Evolutionary conservation across 352 stramenopile species (phyloP).

Genomic region (Phytopythium mirpurense): DNA sequence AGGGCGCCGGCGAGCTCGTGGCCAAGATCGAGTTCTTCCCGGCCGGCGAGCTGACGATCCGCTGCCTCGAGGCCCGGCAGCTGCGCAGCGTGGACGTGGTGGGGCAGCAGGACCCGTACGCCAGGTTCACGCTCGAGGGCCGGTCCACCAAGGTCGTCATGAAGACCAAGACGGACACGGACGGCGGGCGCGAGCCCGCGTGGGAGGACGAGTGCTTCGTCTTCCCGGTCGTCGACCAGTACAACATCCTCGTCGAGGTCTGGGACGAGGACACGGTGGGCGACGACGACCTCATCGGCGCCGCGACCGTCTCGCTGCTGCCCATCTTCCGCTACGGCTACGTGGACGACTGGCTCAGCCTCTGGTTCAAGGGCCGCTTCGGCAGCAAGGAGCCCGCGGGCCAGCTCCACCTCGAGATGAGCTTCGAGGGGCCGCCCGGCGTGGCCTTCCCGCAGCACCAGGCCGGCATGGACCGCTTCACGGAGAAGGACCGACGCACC

Average conservation of each 20-base stretch:
- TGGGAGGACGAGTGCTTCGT: slow-evolving; percentile 79
- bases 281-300: slow-evolving; percentile 89
- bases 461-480: slow-evolving; percentile 66
- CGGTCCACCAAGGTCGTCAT: slow-evolving; percentile 63
- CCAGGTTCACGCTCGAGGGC: slow-evolving; percentile 73
- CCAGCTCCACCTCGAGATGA: slow-evolving; percentile 84
- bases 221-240: slow-evolving; percentile 94
- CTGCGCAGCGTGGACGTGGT: slow-evolving; percentile 73
- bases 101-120: slow-evolving; percentile 70
- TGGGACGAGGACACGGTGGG: slow-evolving; percentile 91
- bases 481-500: slow-evolving; percentile 61
- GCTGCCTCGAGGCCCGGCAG: slow-evolving; percentile 51
- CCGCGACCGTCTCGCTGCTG: slow-evolving; percentile 78
- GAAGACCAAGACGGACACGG: slow-evolving; percentile 86
- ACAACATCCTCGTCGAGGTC: slow-evolving; percentile 85
- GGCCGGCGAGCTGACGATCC: slow-evolving; percentile 57
- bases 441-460: slow-evolving; percentile 91
- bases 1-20: slow-evolving; percentile 68
- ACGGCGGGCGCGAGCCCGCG: slow-evolving; percentile 73
- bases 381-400: slow-evolving; percentile 82
- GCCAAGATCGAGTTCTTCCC: slow-evolving; percentile 83
- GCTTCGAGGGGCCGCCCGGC: slow-evolving; percentile 73
- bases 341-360: slow-evolving; percentile 85
- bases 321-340: slow-evolving; percentile 87
- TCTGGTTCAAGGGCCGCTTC: slow-evolving; percentile 85